Conservation (phyloP, 2,329 filamentous ascomycete species). For the Cladosporium sp. region DNA sequence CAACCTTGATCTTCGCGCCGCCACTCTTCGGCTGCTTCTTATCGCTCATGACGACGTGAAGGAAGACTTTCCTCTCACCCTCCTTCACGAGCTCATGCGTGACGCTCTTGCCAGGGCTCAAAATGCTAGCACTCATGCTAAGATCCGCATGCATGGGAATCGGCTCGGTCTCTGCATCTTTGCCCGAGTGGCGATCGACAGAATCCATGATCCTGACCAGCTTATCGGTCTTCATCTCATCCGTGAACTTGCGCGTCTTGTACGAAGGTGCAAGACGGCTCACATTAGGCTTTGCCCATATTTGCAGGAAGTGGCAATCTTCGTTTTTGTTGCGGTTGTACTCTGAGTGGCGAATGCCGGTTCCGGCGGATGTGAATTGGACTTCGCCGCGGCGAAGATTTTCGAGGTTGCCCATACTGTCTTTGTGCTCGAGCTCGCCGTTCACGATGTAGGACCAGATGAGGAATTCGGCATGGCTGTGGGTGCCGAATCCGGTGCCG, state of each 20-base stretch:
- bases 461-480: constrained; percentile 82
- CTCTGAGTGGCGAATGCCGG: constrained; percentile 76
- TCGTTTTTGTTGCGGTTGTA: constrained; percentile 72
- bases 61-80: constrained; percentile 69
- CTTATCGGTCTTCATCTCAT: constrained; percentile 68
- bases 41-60: constrained; percentile 73
- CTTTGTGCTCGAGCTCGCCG: constrained; percentile 83
- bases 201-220: constrained; percentile 77
- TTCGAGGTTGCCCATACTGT: constrained; percentile 71
- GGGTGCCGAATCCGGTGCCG: constrained; percentile 77
- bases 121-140: constrained; percentile 76
- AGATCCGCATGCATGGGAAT: constrained; percentile 86
- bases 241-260: constrained; percentile 70
- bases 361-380: constrained; percentile 87
- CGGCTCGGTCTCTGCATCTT: constrained; percentile 66
- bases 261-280: constrained; percentile 71
- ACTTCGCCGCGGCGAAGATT: constrained; percentile 80
- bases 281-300: constrained; percentile 82
- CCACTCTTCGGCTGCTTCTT: constrained; percentile 61
- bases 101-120: constrained; percentile 65
- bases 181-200: constrained; percentile 62
- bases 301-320: constrained; percentile 82
- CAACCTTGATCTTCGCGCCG: constrained; percentile 67
- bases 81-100: constrained; percentile 70
- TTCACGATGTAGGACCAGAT: constrained; percentile 87